phyloP scores from a whole-genome alignment of 106 monocot genomes.

The Dendrobium huoshanense region DNA sequence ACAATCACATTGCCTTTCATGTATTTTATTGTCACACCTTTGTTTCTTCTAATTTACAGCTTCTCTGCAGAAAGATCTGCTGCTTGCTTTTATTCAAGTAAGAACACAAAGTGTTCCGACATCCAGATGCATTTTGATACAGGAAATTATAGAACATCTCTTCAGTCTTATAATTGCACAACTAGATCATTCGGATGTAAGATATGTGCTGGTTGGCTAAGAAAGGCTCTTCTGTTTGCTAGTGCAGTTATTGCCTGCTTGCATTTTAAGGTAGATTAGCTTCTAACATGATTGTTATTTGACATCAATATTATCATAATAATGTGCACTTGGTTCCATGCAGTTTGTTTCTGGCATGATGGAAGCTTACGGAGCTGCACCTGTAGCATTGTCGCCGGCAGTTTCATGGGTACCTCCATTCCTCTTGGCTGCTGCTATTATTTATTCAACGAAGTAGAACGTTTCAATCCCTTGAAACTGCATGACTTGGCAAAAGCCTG shows the following conservation, averaged over 20 bases:
- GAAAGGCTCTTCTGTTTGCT: constrained; percentile 29
- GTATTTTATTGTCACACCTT: constrained; percentile 61
- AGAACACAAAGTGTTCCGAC: constrained; percentile 13
- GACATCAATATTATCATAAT: background rate
- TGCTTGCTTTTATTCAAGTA: constrained; percentile 16
- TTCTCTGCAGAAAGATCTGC: constrained; percentile 49
- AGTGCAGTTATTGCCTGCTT: constrained; percentile 28
- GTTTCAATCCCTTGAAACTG: background rate
- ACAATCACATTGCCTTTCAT: constrained; percentile 71
- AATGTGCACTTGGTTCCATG: background rate
- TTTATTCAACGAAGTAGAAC: constrained; percentile 17
- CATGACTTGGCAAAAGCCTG: background rate
- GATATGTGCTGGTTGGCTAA: background rate
- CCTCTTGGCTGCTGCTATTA: constrained; percentile 24
- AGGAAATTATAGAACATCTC: too few species aligned
- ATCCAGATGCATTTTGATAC: too few species aligned
- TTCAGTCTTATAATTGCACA: too few species aligned
- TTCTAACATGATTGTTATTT: background rate
- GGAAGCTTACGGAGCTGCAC: constrained; percentile 27
- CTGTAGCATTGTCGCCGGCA: constrained; percentile 35
- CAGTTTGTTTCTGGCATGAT: constrained; percentile 22
- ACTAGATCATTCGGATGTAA: background rate
- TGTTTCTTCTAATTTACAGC: constrained; percentile 52
- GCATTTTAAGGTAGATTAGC: constrained; percentile 52
- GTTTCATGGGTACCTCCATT: constrained; percentile 32